These are phyloP conservation scores for Sporobolomyces pararoseus DNA, from an alignment of 768 basidiomycete species.

Conservation along the genomic window DNA sequence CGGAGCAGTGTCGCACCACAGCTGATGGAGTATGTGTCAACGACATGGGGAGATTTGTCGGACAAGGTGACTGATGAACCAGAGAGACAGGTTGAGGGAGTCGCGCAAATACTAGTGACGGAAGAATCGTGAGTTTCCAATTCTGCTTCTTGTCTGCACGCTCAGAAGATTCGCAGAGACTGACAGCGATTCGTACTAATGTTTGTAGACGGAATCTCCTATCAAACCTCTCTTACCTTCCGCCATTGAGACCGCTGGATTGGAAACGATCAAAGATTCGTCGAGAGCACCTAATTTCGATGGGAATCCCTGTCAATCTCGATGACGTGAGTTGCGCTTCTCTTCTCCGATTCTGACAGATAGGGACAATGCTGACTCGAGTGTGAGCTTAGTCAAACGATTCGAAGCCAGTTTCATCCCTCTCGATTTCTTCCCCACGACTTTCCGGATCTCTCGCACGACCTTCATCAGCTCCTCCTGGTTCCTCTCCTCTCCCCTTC, in stretches of 20 bases:
- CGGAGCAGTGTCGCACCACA: conserved; percentile 18
- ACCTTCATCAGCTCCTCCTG: conserved; percentile 21
- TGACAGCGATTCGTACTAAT: too few relatives aligned
- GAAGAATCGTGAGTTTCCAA: conserved; percentile 28
- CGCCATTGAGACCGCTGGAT: conserved; percentile 34
- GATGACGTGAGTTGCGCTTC: conserved; percentile 33
- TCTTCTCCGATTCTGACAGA: neutral
- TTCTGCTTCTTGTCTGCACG: too few relatives aligned
- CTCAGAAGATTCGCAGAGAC: neutral
- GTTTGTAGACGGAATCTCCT: conserved; percentile 22
- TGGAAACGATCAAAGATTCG: conserved; percentile 36
- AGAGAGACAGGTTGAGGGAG: conserved; percentile 35
- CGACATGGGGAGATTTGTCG: conserved; percentile 10
- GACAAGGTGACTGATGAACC: conserved; percentile 28
- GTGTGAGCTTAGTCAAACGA: neutral
- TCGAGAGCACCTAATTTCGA: conserved; percentile 30
- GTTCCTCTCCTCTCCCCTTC: conserved; percentile 18
- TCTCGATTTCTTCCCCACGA: conserved; percentile 10
- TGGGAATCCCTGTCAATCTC: conserved; percentile 38
- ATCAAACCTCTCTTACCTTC: conserved; percentile 8
- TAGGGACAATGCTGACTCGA: neutral
- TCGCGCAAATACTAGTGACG: conserved; percentile 28
- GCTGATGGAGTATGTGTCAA: conserved; percentile 15
- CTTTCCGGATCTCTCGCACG: neutral
- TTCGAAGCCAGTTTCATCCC: neutral